These are phyloP conservation scores for Phyllachora maydis DNA, from an alignment of 2,329 filamentous ascomycete species.

Conservation along the genomic window DNA sequence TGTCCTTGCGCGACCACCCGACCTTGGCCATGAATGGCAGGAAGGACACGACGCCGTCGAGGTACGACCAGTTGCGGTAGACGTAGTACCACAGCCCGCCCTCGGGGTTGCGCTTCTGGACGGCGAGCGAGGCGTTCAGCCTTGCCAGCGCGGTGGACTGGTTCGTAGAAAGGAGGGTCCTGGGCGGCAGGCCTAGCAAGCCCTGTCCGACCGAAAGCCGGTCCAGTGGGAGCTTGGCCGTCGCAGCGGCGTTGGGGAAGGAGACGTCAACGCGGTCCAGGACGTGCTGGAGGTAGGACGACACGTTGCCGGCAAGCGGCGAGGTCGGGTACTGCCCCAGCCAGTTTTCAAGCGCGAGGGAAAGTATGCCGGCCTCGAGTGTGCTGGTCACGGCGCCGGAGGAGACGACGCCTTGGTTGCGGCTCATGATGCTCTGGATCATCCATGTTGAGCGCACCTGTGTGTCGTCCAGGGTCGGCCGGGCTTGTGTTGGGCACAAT, in stretches of 20 bases:
- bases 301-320: conserved; percentile 1
- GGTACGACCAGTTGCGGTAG: conserved; percentile 5
- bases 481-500: too few relatives aligned
- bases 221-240: conserved; percentile 3
- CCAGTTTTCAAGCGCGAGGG: neutral
- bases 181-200: neutral
- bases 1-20: conserved; percentile 19
- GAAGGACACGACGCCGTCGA: conserved; percentile 5
- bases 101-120: conserved; percentile 3
- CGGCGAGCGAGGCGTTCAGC: conserved; percentile 2
- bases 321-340: neutral
- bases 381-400: conserved; percentile 21
- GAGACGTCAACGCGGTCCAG: too few relatives aligned
- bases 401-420: conserved; percentile 9
- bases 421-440: conserved; percentile 22
- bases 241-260: conserved; percentile 5
- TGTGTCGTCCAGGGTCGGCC: too few relatives aligned
- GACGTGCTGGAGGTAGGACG: conserved; percentile 18
- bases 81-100: conserved; percentile 5
- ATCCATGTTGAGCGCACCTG: conserved; percentile 16
- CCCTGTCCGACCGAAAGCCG: conserved; percentile 3
- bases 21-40: conserved; percentile 24
- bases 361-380: conserved; percentile 19
- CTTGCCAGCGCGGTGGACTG: conserved; percentile 1
- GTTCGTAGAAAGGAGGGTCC: neutral